Base-by-base conservation (phyloP, 768 basidiomycete species). In the Leccinum ochraceum region DNA sequence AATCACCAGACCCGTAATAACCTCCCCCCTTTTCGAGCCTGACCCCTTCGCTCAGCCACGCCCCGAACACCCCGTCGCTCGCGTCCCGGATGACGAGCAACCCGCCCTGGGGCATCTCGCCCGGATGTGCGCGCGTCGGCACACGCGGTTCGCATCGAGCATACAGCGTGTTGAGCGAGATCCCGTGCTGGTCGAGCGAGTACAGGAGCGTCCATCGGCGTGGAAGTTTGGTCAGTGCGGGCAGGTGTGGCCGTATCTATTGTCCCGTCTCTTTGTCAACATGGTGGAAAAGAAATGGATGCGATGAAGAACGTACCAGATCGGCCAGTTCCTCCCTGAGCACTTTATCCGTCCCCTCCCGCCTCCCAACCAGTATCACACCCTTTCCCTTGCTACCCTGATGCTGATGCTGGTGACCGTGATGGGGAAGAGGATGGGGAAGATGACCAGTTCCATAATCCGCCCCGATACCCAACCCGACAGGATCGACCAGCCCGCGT, bases 151-250 rank as follows among this genome's bases (percentile, higher is more conserved):
- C 84, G 56, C 87, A 90, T 1, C 81, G 81, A 3, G 81, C 68
- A 72, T 97, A 98, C 6, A 98, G 81, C 1, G 96, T 97, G 50
- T 89, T 86, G 14, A 98, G 80, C 13, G 94, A 95, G 50, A 95
- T 94, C 0, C 96, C 96, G 66, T 98, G 91, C 68, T 97, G 95
- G 69, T 98, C 96, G 17, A 97, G 81, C 16, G 93, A 95, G 76
- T 95, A 95, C 6, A 94, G 75, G 0, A 95, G 82, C 1, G 82
- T 82, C 94, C 94, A 96, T 30, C 80, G 76, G 7, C 80, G 78
- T 0, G 88, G 81, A 17, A 95, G 83, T 4, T 89, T 87, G 2
- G 84, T 79, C 6, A 95, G 81, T 0, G 92, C 86, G 0, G 93
- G 89, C 1, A 95, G 80, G 59, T 86, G 79, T 1, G 85, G 74